Evolutionary conservation across 768 basidiomycete species (phyloP).

Genomic region (Leccinum rimulosum): DNA sequence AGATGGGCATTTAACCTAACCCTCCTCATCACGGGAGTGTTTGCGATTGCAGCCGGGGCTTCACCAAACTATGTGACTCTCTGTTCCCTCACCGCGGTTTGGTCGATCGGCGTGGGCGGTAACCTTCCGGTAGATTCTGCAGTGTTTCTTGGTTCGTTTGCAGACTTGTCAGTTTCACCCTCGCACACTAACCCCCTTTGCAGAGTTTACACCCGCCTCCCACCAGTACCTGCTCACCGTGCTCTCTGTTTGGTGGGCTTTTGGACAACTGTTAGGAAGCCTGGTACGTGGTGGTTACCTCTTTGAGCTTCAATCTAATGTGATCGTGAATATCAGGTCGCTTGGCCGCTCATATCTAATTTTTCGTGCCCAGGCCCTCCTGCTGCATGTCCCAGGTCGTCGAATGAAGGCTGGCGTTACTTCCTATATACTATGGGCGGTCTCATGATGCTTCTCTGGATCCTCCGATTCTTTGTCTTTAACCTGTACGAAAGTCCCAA

Average conservation of each 20-base stretch:
- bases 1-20: conserved; percentile 73
- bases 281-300: conserved; percentile 28
- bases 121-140: conserved; percentile 76
- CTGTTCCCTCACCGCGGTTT: conserved; percentile 50
- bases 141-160: conserved; percentile 62
- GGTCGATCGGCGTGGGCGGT: conserved; percentile 71
- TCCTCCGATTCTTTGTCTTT: conserved; percentile 65
- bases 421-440: conserved; percentile 74
- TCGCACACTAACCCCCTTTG: background rate
- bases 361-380: conserved; percentile 52
- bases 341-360: conserved; percentile 72
- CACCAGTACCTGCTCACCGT: conserved; percentile 77
- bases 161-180: background rate
- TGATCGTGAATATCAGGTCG: conserved; percentile 40
- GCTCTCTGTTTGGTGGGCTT: conserved; percentile 78
- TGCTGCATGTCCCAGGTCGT: conserved; percentile 50
- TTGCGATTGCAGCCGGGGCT: conserved; percentile 61
- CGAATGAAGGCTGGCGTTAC: conserved; percentile 75
- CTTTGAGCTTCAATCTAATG: background rate
- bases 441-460: conserved; percentile 60
- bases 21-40: conserved; percentile 62
- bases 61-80: conserved; percentile 52
- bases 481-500: conserved; percentile 68
- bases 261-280: conserved; percentile 66
- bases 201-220: conserved; percentile 67